Conservation (phyloP, 768 basidiomycete genomes). For the Collybia mongolica region DNA sequence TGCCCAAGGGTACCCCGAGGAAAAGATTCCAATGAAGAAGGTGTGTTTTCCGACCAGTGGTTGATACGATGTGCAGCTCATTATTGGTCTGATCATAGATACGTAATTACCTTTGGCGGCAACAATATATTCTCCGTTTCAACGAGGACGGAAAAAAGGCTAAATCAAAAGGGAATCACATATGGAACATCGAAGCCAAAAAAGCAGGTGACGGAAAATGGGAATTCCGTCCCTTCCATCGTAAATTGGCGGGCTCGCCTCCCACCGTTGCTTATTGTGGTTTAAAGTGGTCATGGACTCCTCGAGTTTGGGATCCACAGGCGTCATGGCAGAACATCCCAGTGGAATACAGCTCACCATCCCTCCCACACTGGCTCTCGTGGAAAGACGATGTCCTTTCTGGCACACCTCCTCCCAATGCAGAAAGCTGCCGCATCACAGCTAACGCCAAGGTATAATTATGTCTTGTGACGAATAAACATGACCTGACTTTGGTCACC, state of each 20-base stretch:
- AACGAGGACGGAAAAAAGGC: constrained; percentile 99
- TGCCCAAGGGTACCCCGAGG: constrained; percentile 84
- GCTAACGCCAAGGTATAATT: constrained; percentile 69
- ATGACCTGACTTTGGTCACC: not conserved
- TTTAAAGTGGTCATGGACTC: constrained; percentile 85
- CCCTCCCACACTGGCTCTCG: constrained; percentile 80
- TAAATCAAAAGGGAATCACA: constrained; percentile 98
- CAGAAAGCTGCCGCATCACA: constrained; percentile 73
- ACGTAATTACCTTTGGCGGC: constrained; percentile 94
- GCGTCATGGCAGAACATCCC: constrained; percentile 77
- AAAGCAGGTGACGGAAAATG: constrained; percentile 74
- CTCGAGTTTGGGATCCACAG: constrained; percentile 97
- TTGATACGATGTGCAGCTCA: constrained; percentile 9
- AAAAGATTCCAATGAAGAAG: constrained; percentile 97
- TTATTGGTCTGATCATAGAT: constrained; percentile 44
- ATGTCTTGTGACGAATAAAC: not conserved
- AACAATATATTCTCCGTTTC: constrained; percentile 91
- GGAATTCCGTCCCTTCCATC: constrained; percentile 86
- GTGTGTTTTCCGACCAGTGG: constrained; percentile 35
- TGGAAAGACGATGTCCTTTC: constrained; percentile 86
- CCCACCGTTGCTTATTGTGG: constrained; percentile 81
- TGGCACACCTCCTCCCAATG: constrained; percentile 77
- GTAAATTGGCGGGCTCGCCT: constrained; percentile 83
- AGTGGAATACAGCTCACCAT: constrained; percentile 79
- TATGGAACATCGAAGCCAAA: constrained; percentile 98